Evolutionary conservation across 441 rosid genomes (phyloP).

Genomic region (Erodium chrysanthum): DNA sequence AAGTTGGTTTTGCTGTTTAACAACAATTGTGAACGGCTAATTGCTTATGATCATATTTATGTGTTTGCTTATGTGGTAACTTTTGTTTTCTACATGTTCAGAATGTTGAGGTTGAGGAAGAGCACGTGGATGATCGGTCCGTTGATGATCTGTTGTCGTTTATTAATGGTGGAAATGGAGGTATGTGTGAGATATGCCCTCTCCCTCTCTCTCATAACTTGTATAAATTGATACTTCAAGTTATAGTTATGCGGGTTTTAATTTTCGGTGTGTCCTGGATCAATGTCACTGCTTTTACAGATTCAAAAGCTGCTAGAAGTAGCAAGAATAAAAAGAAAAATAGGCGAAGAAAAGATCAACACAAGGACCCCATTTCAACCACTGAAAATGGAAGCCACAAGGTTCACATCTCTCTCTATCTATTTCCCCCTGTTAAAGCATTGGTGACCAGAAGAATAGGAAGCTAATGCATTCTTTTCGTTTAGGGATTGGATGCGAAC

Average conservation of each 20-base stretch:
- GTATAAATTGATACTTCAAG: too few species aligned
- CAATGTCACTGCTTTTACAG: slow-evolving; percentile 20
- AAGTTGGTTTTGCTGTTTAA: neutral
- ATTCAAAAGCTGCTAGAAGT: slow-evolving; percentile 28
- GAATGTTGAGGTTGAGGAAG: slow-evolving; percentile 36
- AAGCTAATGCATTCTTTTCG: neutral
- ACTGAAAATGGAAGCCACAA: neutral
- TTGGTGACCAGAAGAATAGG: neutral
- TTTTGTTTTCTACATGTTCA: slow-evolving; percentile 17
- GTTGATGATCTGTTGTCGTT: slow-evolving; percentile 37
- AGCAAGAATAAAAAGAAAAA: slow-evolving; percentile 38
- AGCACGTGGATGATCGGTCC: slow-evolving; percentile 33
- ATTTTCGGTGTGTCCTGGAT: neutral
- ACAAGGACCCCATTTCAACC: slow-evolving; percentile 23
- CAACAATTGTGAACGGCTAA: neutral
- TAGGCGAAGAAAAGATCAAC: slow-evolving; percentile 34
- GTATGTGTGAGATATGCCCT: slow-evolving; percentile 15
- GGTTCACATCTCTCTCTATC: neutral
- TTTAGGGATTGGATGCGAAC: slow-evolving; percentile 21
- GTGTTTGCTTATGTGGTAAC: neutral
- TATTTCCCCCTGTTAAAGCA: neutral
- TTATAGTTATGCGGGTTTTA: too few species aligned
- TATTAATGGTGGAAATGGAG: slow-evolving; percentile 37
- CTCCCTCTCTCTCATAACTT: neutral
- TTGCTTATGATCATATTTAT: too few species aligned